Conservation (phyloP, 352 stramenopile species). For the Globisporangium heterothallicum region DNA sequence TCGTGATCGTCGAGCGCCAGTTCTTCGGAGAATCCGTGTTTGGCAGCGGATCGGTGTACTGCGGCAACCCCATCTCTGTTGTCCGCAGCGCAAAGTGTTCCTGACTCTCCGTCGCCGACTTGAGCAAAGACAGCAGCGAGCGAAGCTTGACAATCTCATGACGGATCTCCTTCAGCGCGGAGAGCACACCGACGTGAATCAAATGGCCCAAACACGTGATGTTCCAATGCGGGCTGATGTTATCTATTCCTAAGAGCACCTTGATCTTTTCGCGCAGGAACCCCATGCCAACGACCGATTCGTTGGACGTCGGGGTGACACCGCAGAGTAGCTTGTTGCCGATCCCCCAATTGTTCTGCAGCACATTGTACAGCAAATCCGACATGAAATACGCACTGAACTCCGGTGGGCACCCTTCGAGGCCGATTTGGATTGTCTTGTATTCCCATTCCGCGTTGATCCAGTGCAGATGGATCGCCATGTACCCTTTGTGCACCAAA, state of each 20-base stretch:
- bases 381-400: constrained; percentile 77
- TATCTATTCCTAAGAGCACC: constrained; percentile 67
- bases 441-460: constrained; percentile 84
- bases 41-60: constrained; percentile 53
- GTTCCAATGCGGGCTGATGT: constrained; percentile 68
- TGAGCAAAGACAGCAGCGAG: constrained; percentile 63
- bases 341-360: constrained; percentile 75
- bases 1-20: constrained; percentile 62
- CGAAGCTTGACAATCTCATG: constrained; percentile 73
- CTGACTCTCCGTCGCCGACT: constrained; percentile 64
- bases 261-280: constrained; percentile 80
- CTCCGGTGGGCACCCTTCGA: constrained; percentile 61
- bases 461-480: constrained; percentile 75
- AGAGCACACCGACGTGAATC: constrained; percentile 58
- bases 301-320: constrained; percentile 54
- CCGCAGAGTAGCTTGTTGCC: constrained; percentile 68
- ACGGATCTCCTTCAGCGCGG: constrained; percentile 67
- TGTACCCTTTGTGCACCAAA: constrained; percentile 64
- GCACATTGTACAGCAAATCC: constrained; percentile 72
- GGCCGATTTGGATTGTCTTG: constrained; percentile 73
- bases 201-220: constrained; percentile 69
- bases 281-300: constrained; percentile 64
- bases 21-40: constrained; percentile 69
- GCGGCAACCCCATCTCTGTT: constrained; percentile 52
- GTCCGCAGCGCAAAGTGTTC: constrained; percentile 70